Evolutionary conservation across 1,284 basidiomycete species (phyloP), one percentile per base, ranked within the genome.

Genomic region (Pisolithus thermaeus): DNA sequence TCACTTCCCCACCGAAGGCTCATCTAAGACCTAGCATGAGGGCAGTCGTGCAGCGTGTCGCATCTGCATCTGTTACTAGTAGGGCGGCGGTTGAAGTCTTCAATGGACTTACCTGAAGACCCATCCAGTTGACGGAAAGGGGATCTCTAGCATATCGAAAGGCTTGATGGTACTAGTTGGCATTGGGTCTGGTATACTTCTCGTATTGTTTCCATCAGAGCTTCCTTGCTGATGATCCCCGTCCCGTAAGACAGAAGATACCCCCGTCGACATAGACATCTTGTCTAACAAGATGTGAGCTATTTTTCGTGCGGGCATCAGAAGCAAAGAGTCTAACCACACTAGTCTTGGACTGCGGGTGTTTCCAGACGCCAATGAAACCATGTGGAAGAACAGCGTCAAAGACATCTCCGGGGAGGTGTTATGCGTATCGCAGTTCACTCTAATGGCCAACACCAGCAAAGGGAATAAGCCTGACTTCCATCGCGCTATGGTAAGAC

Each of bases 401-500:
- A 87, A 84, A 67, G 92, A 95, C 56, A 80, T 94, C 32, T 78
- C 81, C 30, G 92, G 91, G 49, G 91, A 94, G 51, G 79, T 96
- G 12, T 77, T 96, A 23, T 94, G 92, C 59, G 90, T 94, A 14
- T 94, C 91, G 1, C 92, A 96, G 60, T 96, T 96, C 67, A 96
- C 92, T 0, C 76, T 96, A 16, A 72, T 92, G 61, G 92, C 91
- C n/a, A 86, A 86, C 58, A 93, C 91, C 7, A 74, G 77, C 53
- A 94, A 93, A 68, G 92, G 91, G 20, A 84, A 78, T 60, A 92
- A 93, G 62, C 92, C 87, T 37, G 92, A 95, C 67, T 96, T 95
- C 66, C 92, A 95, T 70, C 79, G 78, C 48, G 90, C 92, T 4
- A 94, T 95, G 92, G 91, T 89, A 18, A 20, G 50, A 27, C 6